phyloP scores from a whole-genome alignment of 1,139 yeast species.

The Pichia sp. region DNA sequence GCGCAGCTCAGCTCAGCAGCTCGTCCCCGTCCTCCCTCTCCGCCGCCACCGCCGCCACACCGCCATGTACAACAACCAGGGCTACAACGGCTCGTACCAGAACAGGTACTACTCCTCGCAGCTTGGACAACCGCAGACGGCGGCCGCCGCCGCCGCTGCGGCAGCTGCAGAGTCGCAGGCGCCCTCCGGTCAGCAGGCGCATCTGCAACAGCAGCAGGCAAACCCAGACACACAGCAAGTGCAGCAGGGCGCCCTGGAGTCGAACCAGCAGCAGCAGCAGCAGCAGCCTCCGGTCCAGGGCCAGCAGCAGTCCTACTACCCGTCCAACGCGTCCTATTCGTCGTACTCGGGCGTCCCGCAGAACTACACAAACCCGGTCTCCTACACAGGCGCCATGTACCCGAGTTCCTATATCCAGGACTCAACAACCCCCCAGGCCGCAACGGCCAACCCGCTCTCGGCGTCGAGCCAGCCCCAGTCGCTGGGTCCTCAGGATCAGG shows the following conservation, averaged over 20 bases:
- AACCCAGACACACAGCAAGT: too few relatives aligned
- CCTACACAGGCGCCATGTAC: slow-evolving; percentile 7
- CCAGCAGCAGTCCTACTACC: slow-evolving; percentile 12
- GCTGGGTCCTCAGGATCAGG: neutral
- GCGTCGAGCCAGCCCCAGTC: slow-evolving; percentile 1
- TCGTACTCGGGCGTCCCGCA: neutral
- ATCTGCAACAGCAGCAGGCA: too few relatives aligned
- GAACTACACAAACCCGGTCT: neutral
- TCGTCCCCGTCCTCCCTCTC: too few relatives aligned
- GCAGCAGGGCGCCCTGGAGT: too few relatives aligned
- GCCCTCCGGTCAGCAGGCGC: too few relatives aligned
- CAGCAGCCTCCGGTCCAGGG: neutral
- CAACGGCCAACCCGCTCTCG: neutral
- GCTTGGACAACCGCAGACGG: neutral
- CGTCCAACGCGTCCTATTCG: neutral
- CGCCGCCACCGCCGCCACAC: too few relatives aligned
- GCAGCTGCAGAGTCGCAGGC: too few relatives aligned
- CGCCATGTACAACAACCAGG: slow-evolving; percentile 5
- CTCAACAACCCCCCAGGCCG: neutral
- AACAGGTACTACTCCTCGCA: slow-evolving; percentile 3
- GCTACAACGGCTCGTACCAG: slow-evolving; percentile 1
- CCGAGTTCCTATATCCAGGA: neutral
- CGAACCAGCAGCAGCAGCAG: neutral
- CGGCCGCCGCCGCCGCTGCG: too few relatives aligned
- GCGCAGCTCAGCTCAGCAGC: too few relatives aligned